Evolutionary conservation across 345 rosid species (phyloP), one percentile per base, ranked within the genome.

Genomic region (Sisymbrium altissimum): DNA sequence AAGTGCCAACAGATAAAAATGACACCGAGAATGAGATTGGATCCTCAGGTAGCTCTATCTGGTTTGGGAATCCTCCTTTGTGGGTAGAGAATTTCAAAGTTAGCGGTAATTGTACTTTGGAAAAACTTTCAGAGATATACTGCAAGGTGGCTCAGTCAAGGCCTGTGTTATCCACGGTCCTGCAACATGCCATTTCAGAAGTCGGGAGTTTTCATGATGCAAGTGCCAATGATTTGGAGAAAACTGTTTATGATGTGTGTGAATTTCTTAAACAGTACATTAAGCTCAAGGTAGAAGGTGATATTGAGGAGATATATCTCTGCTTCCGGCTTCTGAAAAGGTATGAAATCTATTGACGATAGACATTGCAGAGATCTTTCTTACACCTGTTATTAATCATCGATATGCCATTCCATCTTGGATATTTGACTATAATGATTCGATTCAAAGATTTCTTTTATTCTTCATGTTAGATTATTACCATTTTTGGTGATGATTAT

Each of bases 281-380:
- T 65, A 74, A 83, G 38, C 60, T 87, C 77, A 94, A 86, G 79
- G 83, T 94, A 55, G 86, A 78, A 73, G 79, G 66, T 46, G 98
- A 94, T 81, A 80, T 91, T 8, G 96, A 94, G 78, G 97, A 91
- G 81, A 81, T 88, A 56, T 88, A 86, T 80, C 49, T 91, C 68
- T 91, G 95, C 80, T 88, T 89, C 72, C 80, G 87, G 53, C 75
- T 89, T 74, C 83, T 94, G 55, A 81, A 68, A 81, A 94, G 97
- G 97, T 94, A 79, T 29, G 43, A 45, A 45, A 21, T 49, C 8
- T 50, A n/a, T 49, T 30, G 45, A 57, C 41, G 23, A 19, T 52
- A 13, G 27, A 58, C 9, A 50, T 68, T 74, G 35, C 30, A 23
- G 58, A 29, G 65, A 64, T 64, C 5, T 41, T 74, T 30, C 25